These are phyloP conservation scores for Leersia perrieri DNA, from an alignment of 176 grass and related monocot genomes.

Conservation along the genomic window DNA sequence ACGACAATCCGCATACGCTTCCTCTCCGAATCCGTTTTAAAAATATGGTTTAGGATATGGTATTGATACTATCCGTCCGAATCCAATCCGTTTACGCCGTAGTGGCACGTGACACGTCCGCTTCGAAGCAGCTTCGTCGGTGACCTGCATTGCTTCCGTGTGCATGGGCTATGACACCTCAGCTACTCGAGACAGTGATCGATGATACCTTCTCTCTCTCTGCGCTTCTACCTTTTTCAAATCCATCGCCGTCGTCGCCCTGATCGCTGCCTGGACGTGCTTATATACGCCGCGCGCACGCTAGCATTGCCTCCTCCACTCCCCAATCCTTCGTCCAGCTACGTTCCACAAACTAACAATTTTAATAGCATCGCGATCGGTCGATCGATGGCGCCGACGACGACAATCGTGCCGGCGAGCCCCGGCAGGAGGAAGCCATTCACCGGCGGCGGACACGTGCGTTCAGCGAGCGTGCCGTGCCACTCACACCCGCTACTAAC, in stretches of 20 bases:
- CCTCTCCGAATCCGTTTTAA: no score
- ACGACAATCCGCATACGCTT: no score
- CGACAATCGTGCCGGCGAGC: not conserved
- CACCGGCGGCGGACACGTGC: slow-evolving; percentile 36
- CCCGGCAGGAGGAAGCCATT: not conserved
- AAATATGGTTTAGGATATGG: no score
- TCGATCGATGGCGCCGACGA: slow-evolving; percentile 19
- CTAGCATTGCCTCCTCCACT: not conserved
- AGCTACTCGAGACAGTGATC: not conserved
- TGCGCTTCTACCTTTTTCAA: no score
- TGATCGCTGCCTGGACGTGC: no score
- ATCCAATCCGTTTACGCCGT: no score
- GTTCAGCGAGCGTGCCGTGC: slow-evolving; percentile 58
- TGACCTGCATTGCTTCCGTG: not conserved
- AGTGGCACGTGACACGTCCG: not conserved
- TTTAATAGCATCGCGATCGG: no score
- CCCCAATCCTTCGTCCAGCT: no score
- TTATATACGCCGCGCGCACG: slow-evolving; percentile 4
- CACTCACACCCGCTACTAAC: slow-evolving; percentile 43
- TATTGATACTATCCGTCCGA: no score
- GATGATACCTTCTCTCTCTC: not conserved
- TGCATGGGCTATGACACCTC: slow-evolving; percentile 13
- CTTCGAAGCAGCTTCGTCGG: slow-evolving; percentile 33
- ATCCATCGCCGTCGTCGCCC: no score
- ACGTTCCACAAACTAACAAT: no score